Evolutionary conservation across 176 grass and related monocot species (phyloP), one percentile per base, ranked within the genome.

Genomic region (Otatea glauca): DNA sequence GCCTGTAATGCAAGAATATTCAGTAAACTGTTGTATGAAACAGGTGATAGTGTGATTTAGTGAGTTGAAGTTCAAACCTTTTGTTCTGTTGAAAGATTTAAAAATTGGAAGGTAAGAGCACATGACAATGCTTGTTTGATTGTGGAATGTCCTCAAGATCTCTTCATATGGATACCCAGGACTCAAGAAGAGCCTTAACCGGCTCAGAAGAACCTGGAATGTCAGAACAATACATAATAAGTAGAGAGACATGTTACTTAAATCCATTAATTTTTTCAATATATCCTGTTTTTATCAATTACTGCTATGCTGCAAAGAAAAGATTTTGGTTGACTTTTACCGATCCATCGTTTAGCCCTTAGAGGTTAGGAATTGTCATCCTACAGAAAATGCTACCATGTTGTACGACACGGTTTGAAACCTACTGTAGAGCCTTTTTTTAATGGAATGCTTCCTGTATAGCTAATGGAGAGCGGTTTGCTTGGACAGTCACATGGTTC

Each of bases 151-250:
- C 48, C 89, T 98, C 75, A 98, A 68, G 21, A 90, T 95, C 83
- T 98, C 96, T 90, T 98, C 96, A 54, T 95, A 98, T 0, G 96
- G 96, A 81, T 98, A 98, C 9, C 96, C 96, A 66, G 96, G 96
- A 84, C 96, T 98, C 84, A 98, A 76, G 87, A 98, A 98, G 70
- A 98, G 89, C 89, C 95, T 98, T 75, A 98, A 91, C 59, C 95
- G 88, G 77, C 91, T 98, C 6, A 98, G 83, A 85, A 98, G 96
- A 85, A 98, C 89, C 93, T 98, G 77, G 6, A 93, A 90, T 65
- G 7, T 2, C 42, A 81, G 15, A 86, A 27, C 48, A 89, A 79
- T 48, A 78, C 23, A 74, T 47, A 44, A 68, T 60, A 65, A 70
- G 17, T 21, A 78, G 20, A 12, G 15, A 14, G 32, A 24, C 32